Conservation (phyloP, 164 flowering plant genomes). For the Liquidambar formosana region DNA sequence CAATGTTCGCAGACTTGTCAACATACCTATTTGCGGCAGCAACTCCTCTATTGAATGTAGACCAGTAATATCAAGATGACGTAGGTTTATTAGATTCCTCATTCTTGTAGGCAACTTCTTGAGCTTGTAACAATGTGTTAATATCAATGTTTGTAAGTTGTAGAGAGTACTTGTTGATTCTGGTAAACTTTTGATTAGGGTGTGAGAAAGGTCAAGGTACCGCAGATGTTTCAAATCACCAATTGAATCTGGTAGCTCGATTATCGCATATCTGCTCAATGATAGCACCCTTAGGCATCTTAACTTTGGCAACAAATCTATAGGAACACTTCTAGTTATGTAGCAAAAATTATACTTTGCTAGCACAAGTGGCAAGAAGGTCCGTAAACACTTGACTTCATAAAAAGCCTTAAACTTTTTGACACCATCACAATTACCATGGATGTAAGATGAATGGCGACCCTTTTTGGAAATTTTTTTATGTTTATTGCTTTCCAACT, state of each 20-base stretch:
- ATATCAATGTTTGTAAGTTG: neutral
- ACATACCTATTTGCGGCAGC: neutral
- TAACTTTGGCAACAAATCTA: constrained; percentile 16
- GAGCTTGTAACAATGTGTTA: neutral
- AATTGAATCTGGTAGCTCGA: constrained; percentile 13
- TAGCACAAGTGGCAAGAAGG: constrained; percentile 18
- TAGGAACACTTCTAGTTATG: constrained; percentile 1
- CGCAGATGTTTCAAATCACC: constrained; percentile 14
- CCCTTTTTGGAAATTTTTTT: neutral
- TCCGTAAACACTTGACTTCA: constrained; percentile 19
- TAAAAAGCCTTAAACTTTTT: constrained; percentile 13
- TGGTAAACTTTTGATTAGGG: constrained; percentile 6
- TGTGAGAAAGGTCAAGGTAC: constrained; percentile 15
- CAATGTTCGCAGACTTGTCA: constrained; percentile 5
- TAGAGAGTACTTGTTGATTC: too few species aligned
- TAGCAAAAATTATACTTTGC: neutral
- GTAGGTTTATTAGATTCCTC: constrained; percentile 11
- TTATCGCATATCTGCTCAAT: constrained; percentile 2
- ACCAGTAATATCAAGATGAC: constrained; percentile 12
- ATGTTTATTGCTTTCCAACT: too few species aligned
- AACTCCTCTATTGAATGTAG: neutral
- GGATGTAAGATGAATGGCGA: constrained; percentile 24
- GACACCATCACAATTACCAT: neutral
- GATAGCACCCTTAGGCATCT: constrained; percentile 21
- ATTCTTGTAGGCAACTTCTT: neutral